phyloP scores from a whole-genome alignment of 345 rosid genomes.

The Clarkia xantiana region DNA sequence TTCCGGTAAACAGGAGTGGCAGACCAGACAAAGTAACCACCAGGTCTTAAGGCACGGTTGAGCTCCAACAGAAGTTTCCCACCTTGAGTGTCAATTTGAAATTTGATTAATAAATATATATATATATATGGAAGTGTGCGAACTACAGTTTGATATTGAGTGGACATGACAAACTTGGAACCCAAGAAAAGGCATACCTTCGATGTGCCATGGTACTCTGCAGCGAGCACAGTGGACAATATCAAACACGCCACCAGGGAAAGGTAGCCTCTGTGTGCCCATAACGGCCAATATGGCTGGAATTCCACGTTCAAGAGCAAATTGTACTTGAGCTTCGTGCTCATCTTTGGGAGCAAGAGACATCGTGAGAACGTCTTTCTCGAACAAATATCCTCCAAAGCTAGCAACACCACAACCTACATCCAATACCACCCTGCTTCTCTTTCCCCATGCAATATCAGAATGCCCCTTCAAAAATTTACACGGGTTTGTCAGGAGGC shows the following conservation, averaged over 20 bases:
- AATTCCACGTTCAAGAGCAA: conserved; percentile 17
- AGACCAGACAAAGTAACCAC: conserved; percentile 94
- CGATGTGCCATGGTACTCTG: conserved; percentile 18
- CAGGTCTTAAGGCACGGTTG: conserved; percentile 78
- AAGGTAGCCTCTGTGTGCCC: conserved; percentile 17
- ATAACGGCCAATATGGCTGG: conserved; percentile 15
- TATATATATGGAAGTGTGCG: neutral
- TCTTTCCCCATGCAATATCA: conserved; percentile 15
- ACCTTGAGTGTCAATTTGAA: conserved; percentile 26
- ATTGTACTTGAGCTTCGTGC: conserved; percentile 21
- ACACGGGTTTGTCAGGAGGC: too few relatives aligned
- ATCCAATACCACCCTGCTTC: conserved; percentile 15
- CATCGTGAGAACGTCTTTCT: conserved; percentile 16
- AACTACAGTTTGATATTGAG: neutral
- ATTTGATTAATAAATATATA: neutral
- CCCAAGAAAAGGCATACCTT: conserved; percentile 6
- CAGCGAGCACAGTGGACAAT: conserved; percentile 18
- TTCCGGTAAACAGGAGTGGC: conserved; percentile 90
- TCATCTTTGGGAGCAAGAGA: conserved; percentile 20
- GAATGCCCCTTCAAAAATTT: conserved; percentile 7
- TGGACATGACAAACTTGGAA: too few relatives aligned
- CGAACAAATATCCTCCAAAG: conserved; percentile 15
- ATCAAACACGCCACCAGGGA: conserved; percentile 14
- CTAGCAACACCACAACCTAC: conserved; percentile 21
- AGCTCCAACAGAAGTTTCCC: conserved; percentile 87